These are phyloP conservation scores for Physaria fendleri DNA, from an alignment of 345 rosid genomes.

Conservation along the genomic window DNA sequence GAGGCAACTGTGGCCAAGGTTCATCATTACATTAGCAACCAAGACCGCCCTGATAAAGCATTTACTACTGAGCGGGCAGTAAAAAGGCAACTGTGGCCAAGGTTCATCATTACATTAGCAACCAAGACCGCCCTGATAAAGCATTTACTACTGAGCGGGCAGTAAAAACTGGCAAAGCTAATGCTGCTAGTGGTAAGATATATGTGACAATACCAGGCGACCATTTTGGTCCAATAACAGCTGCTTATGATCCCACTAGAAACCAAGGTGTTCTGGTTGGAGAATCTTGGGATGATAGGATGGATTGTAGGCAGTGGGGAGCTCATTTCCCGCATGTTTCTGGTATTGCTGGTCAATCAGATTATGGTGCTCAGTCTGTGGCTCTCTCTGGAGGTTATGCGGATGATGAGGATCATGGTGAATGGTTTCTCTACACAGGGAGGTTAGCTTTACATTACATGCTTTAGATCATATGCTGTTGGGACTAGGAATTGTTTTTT, in stretches of 20 bases:
- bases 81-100: not conserved
- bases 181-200: conserved; percentile 77
- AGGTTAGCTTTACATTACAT: conserved; percentile 13
- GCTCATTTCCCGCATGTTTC: conserved; percentile 70
- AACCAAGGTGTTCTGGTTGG: conserved; percentile 69
- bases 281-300: conserved; percentile 61
- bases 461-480: not conserved
- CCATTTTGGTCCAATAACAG: conserved; percentile 73
- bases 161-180: conserved; percentile 59
- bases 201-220: conserved; percentile 59
- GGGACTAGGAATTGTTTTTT: not conserved
- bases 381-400: conserved; percentile 72
- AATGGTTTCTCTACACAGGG: conserved; percentile 26
- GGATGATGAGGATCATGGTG: conserved; percentile 83
- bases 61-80: conserved; percentile 64
- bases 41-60: conserved; percentile 57
- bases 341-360: conserved; percentile 72
- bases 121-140: conserved; percentile 52
- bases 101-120: conserved; percentile 38
- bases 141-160: conserved; percentile 72
- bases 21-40: conserved; percentile 41
- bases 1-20: conserved; percentile 7
- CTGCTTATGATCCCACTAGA: conserved; percentile 62
- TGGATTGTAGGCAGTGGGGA: conserved; percentile 74
- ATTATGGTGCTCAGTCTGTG: conserved; percentile 70